Base-by-base conservation (phyloP, 2,329 filamentous ascomycete genomes). In the Gaeumannomyces tritici region DNA sequence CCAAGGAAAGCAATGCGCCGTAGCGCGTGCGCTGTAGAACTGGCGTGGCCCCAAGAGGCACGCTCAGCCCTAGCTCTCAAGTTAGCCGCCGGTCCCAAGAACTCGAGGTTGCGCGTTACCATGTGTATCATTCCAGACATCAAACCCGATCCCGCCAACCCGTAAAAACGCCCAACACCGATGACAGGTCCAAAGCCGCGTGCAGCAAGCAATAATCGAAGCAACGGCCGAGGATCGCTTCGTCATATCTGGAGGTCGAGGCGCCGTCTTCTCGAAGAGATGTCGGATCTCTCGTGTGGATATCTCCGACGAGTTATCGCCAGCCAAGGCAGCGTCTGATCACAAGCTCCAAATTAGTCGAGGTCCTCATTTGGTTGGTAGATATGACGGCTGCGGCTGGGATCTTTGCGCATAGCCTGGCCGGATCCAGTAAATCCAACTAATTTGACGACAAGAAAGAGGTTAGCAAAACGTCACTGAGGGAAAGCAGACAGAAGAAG, bases 371-470 rank as follows among this genome's bases (percentile, higher is more conserved):
- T 87, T 68, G 87, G 82, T 74, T 93, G 86, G 75, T 96, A 96
- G 67, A 95, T 88, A 72, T 96, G 91, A 70, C 91, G 88, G 73
- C 84, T 89, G 71, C 93, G 84, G 65, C 88, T 86, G 59, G 86
- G 85, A 72, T 97, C 95, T 75, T 96, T 97, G 69, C 92, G 90
- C 95, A 98, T 98, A 67, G 89, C 83, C 76, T 96, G 91, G 64
- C 95, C 95, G 62, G 93, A 97, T 65, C 95, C 95, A 11, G 91
- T 96, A 72, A 99, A 97, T 42, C 95, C 95, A 71, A 99, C 95
- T 97, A 67, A 8, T 59, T 26, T 6, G 26, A 54, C 26, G 7
- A 33, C 57, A 35, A 18, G 6, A 18, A 15, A 35, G 58, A 21
- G 4, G 24, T 27, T 57, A 69, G 58, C 47, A 24, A 28, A 27